Evolutionary conservation across 2,329 filamentous ascomycete species (phyloP).

Genomic region (Verticillium nonalfalfae): DNA sequence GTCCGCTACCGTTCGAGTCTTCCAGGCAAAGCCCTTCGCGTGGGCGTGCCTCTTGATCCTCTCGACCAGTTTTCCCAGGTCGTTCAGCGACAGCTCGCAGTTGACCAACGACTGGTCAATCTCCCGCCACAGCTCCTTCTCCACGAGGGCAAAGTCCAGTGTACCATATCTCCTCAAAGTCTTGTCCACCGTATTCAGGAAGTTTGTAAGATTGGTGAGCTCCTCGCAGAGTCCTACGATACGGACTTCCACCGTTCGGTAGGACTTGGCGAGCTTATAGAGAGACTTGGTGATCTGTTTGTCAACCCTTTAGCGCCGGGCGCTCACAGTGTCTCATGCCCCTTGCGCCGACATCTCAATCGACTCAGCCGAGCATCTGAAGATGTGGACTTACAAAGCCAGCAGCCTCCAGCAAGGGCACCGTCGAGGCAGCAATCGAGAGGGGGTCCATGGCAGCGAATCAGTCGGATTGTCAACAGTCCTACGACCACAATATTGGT

Average conservation of each 20-base stretch:
- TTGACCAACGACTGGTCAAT: slow-evolving; percentile 13
- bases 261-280: slow-evolving; percentile 7
- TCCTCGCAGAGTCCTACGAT: slow-evolving; percentile 13
- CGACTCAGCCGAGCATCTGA: background rate
- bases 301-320: background rate
- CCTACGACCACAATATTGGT: background rate
- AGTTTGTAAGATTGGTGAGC: slow-evolving; percentile 11
- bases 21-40: slow-evolving; percentile 5
- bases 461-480: background rate
- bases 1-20: slow-evolving; percentile 7
- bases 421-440: background rate
- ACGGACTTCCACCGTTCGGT: slow-evolving; percentile 11
- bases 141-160: slow-evolving; percentile 13
- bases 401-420: slow-evolving; percentile 1
- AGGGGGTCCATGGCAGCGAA: background rate
- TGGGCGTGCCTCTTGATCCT: slow-evolving; percentile 8
- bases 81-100: slow-evolving; percentile 13
- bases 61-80: slow-evolving; percentile 11
- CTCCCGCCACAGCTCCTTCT: slow-evolving; percentile 16
- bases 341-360: no score
- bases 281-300: slow-evolving; percentile 8
- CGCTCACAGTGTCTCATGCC: background rate
- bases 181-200: slow-evolving; percentile 10
- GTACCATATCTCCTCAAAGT: slow-evolving; percentile 13
- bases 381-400: slow-evolving; percentile 7